A percentile compares a stretch with the other conserved stretches of the same genome.
phyloP scores from a whole-genome alignment of 225 moss, liverwort and hornwort species.

The Pleurozium schreberi region DNA sequence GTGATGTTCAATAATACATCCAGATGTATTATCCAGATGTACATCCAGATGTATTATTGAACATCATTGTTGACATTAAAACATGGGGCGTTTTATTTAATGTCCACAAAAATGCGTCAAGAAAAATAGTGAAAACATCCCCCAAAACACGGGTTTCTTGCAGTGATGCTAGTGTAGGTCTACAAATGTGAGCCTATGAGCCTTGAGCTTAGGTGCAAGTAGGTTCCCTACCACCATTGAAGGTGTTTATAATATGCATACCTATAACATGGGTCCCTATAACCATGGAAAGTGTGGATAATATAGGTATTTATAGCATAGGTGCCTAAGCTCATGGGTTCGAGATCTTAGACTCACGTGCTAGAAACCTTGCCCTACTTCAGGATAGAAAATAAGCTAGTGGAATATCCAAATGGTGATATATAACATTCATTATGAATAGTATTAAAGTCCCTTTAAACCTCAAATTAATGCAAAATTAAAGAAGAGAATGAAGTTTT shows the following conservation, averaged over 20 bases:
- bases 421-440: no score
- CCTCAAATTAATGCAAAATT: rapidly evolving
- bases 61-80: no score
- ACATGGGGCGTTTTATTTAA: no score
- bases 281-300: neutral
- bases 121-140: no score
- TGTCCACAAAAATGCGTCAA: no score
- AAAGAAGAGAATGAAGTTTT: neutral
- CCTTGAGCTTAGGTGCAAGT: neutral
- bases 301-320: neutral
- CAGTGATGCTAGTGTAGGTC: rapidly evolving
- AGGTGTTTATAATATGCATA: neutral
- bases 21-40: no score
- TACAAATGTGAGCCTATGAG: neutral
- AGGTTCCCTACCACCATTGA: neutral
- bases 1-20: no score
- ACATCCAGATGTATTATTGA: no score
- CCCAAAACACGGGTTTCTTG: no score
- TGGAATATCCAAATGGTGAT: neutral
- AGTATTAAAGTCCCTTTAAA: neutral
- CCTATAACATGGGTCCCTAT: neutral
- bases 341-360: neutral
- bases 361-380: rapidly evolving
- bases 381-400: neutral
- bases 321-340: neutral